phyloP scores from a whole-genome alignment of 1,284 basidiomycete genomes.

The Sporisorium reilianum region DNA sequence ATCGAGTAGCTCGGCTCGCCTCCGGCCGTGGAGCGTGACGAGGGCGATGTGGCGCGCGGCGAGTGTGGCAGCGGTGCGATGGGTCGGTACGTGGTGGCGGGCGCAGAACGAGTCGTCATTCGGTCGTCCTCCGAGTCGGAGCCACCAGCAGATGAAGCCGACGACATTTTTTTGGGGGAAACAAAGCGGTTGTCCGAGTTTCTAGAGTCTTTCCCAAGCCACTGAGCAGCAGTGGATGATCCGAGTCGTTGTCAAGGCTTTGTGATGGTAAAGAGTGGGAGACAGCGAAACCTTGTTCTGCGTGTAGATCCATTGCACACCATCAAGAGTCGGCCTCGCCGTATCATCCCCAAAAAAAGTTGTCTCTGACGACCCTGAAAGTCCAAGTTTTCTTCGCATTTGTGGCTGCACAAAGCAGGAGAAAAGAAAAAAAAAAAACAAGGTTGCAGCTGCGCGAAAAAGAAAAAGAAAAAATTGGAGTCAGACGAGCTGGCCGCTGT shows the following conservation, averaged over 20 bases:
- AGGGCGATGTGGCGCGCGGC: conserved; percentile 36
- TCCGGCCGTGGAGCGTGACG: conserved; percentile 22
- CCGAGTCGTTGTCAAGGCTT: not conserved
- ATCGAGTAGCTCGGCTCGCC: conserved; percentile 12
- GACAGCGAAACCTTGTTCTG: not conserved
- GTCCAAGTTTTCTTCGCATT: conserved; percentile 24
- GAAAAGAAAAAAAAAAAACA: not conserved
- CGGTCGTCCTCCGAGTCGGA: conserved; percentile 48
- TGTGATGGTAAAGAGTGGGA: not conserved
- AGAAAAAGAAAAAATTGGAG: not conserved
- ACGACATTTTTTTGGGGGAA: no score
- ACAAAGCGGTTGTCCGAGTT: not conserved
- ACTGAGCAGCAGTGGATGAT: not conserved
- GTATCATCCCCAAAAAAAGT: not conserved
- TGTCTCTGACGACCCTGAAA: conserved; percentile 21
- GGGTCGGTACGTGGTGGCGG: conserved; percentile 51
- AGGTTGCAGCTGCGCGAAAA: conserved; percentile 1
- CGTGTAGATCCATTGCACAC: no score
- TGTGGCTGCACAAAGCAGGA: not conserved
- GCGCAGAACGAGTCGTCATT: conserved; percentile 50
- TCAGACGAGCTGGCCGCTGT: conserved; percentile 4
- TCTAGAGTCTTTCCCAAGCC: not conserved
- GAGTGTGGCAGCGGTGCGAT: conserved; percentile 51
- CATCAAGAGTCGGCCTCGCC: not conserved
- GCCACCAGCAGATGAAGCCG: conserved; percentile 43